Percentiles rank a stretch among this genome's conserved stretches.
Evolutionary conservation across 2,329 filamentous ascomycete genomes (phyloP).

Genomic region (Pseudogymnoascus sp.): DNA sequence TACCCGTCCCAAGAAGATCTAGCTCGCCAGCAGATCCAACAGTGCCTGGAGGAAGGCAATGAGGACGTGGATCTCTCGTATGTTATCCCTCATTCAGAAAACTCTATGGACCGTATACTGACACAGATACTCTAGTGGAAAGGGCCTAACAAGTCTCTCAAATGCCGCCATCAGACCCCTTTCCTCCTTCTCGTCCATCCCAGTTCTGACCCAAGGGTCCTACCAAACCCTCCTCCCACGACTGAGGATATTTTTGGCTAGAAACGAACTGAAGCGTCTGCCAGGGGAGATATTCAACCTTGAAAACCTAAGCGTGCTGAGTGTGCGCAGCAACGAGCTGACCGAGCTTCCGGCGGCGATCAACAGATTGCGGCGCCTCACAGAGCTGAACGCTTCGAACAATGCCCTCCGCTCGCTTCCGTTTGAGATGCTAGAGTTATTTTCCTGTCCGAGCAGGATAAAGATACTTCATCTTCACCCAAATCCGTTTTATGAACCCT

Average conservation of each 20-base stretch:
- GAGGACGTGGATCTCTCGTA: constrained; percentile 57
- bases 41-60: constrained; percentile 48
- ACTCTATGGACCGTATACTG: not conserved
- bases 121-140: not conserved
- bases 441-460: constrained; percentile 40
- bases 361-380: constrained; percentile 47
- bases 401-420: constrained; percentile 56
- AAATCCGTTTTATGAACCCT: constrained; percentile 50
- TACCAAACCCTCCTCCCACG: constrained; percentile 52
- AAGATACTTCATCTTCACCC: constrained; percentile 48
- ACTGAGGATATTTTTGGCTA: constrained; percentile 53
- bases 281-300: constrained; percentile 56
- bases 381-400: constrained; percentile 57
- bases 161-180: constrained; percentile 51
- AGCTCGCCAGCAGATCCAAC: constrained; percentile 40
- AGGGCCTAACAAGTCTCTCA: constrained; percentile 41
- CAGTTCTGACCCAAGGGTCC: constrained; percentile 13
- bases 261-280: constrained; percentile 48
- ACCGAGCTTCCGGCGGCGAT: constrained; percentile 53
- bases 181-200: constrained; percentile 38
- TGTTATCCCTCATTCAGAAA: constrained; percentile 23
- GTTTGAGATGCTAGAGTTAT: constrained; percentile 51
- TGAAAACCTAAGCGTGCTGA: constrained; percentile 54
- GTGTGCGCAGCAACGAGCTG: constrained; percentile 56
- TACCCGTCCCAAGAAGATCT: constrained; percentile 31